A percentile compares a stretch with the other conserved stretches of the same genome.
Evolutionary conservation across 2,329 filamentous ascomycete species (phyloP).

Genomic region (Septoria linicola): DNA sequence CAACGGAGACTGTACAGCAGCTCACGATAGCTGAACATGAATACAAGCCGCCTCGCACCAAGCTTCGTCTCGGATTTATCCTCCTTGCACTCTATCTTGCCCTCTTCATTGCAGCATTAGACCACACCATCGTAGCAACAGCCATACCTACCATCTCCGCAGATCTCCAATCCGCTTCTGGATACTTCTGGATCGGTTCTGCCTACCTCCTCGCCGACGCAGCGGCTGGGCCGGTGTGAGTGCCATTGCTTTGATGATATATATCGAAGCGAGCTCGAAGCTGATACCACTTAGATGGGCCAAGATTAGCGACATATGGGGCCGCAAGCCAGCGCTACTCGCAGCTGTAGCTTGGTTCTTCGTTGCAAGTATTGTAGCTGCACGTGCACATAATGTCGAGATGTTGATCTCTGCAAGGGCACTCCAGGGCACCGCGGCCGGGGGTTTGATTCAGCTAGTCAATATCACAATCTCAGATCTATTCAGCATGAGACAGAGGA

Average conservation of each 20-base stretch:
- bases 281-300: constrained; percentile 56
- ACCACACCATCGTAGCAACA: constrained; percentile 62
- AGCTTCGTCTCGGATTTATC: constrained; percentile 20
- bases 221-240: constrained; percentile 58
- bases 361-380: constrained; percentile 52
- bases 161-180: constrained; percentile 64
- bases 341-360: constrained; percentile 52
- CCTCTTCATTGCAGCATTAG: constrained; percentile 43
- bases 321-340: constrained; percentile 55
- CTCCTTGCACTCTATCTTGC: constrained; percentile 32
- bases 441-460: constrained; percentile 54
- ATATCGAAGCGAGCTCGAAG: no score
- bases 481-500: constrained; percentile 47
- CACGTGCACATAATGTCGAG: constrained; percentile 46
- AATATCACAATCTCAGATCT: constrained; percentile 57
- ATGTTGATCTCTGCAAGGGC: constrained; percentile 56
- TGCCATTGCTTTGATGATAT: no score
- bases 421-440: constrained; percentile 56
- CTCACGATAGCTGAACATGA: constrained; percentile 2
- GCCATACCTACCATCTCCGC: constrained; percentile 64
- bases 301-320: constrained; percentile 59
- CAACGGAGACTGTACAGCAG: background rate
- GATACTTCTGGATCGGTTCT: constrained; percentile 79
- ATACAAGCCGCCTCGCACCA: constrained; percentile 32
- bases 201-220: constrained; percentile 70